A percentile compares a stretch with the other conserved stretches of the same genome.
Conservation (phyloP, 2,329 filamentous ascomycete genomes). For the Lachnellula suecica region DNA sequence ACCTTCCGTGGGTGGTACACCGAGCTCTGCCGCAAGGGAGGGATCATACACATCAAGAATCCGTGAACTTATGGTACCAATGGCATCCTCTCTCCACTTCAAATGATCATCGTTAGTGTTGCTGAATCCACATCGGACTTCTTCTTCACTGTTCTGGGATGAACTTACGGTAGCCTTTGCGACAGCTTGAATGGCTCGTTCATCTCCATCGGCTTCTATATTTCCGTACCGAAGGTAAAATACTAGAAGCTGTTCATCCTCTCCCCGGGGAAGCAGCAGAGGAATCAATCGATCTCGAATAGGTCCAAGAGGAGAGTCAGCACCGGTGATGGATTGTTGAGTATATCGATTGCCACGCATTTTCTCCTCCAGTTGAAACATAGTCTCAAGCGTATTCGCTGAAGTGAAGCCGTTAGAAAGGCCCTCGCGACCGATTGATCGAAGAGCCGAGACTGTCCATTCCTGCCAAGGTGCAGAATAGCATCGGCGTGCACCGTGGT, state of each 20-base stretch:
- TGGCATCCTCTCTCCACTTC: constrained; percentile 14
- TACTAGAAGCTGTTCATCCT: constrained; percentile 5
- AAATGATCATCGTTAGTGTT: too few species aligned
- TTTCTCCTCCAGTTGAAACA: constrained; percentile 14
- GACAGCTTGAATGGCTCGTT: constrained; percentile 12
- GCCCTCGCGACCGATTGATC: constrained; percentile 18
- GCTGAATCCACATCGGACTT: too few species aligned
- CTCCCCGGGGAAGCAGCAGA: constrained; percentile 15
- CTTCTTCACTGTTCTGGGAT: too few species aligned
- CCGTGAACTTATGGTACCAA: constrained; percentile 10
- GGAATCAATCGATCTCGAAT: constrained; percentile 16
- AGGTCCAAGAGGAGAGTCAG: constrained; percentile 8
- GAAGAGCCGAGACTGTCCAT: constrained; percentile 15
- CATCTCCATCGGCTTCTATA: constrained; percentile 7
- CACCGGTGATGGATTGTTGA: neutral
- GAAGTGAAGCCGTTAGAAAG: constrained; percentile 14
- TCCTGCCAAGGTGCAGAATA: constrained; percentile 20
- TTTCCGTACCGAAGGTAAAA: constrained; percentile 18
- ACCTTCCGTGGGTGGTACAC: neutral
- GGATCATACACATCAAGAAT: constrained; percentile 15
- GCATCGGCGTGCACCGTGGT: constrained; percentile 19
- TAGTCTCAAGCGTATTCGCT: constrained; percentile 17
- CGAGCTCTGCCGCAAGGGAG: neutral
- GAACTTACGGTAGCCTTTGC: constrained; percentile 17
- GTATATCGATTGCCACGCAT: neutral